Percentiles rank a stretch among this genome's conserved stretches.
Conservation (phyloP, 1,139 yeast genomes). For the Blastobotrys apis region DNA sequence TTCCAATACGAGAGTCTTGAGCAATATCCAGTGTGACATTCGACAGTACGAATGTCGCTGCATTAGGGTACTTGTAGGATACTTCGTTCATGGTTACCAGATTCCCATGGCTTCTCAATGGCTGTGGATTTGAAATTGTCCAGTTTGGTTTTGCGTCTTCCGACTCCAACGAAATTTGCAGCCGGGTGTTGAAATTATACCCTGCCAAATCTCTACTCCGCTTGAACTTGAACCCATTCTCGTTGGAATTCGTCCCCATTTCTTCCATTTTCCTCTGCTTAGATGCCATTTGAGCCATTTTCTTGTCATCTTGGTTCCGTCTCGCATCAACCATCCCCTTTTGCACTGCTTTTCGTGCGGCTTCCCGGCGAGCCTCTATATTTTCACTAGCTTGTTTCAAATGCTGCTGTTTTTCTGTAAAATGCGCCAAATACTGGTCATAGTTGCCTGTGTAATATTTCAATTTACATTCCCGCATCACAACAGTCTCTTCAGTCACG, state of each 20-base stretch:
- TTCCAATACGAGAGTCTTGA: conserved; percentile 45
- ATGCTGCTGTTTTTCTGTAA: conserved; percentile 9
- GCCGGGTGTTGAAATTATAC: conserved; percentile 5
- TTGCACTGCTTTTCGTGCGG: conserved; percentile 6
- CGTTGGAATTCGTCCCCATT: conserved; percentile 8
- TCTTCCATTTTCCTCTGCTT: conserved; percentile 12
- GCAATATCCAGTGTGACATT: conserved; percentile 8
- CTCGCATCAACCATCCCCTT: conserved; percentile 14
- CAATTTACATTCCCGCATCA: conserved; percentile 9
- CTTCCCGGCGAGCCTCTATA: conserved; percentile 7
- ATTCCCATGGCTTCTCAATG: conserved; percentile 5
- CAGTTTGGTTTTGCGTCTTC: conserved; percentile 7
- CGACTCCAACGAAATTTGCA: conserved; percentile 8
- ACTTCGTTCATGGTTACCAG: conserved; percentile 6
- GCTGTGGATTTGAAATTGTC: conserved; percentile 8
- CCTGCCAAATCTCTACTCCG: conserved; percentile 11
- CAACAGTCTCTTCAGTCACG: conserved; percentile 77
- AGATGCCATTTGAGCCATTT: conserved; percentile 11
- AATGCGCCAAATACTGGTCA: conserved; percentile 10
- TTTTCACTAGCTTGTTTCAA: conserved; percentile 4
- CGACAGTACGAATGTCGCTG: not conserved
- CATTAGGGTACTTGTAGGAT: conserved; percentile 1
- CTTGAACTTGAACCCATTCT: conserved; percentile 13
- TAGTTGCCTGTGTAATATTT: conserved; percentile 13
- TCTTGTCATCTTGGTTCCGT: conserved; percentile 12